phyloP scores from a whole-genome alignment of 2,329 filamentous ascomycete species.

The Penicillium verrucosum region DNA sequence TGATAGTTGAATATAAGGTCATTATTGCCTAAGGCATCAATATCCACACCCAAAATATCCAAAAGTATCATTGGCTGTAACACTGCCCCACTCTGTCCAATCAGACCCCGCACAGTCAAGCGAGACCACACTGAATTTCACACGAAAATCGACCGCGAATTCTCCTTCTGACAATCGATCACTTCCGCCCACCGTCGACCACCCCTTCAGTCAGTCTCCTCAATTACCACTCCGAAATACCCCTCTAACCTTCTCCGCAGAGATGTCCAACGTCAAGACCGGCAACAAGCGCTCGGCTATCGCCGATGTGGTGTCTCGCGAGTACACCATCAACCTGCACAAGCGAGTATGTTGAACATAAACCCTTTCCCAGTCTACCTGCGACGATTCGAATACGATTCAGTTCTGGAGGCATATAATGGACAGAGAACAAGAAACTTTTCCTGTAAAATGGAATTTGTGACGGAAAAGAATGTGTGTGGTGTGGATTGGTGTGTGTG shows the following conservation, averaged over 20 bases:
- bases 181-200: slow-evolving; percentile 40
- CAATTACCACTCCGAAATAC: background rate
- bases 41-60: background rate
- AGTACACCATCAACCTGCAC: slow-evolving; percentile 99
- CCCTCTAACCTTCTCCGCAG: slow-evolving; percentile 37
- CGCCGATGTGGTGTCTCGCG: slow-evolving; percentile 96
- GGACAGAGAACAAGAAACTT: slow-evolving; percentile 35
- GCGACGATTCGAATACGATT: slow-evolving; percentile 24
- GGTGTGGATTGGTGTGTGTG: slow-evolving; percentile 6
- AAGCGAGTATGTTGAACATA: slow-evolving; percentile 77
- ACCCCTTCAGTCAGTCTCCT: slow-evolving; percentile 36
- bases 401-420: slow-evolving; percentile 26
- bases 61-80: background rate
- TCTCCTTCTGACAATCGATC: slow-evolving; percentile 33
- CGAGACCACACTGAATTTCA: slow-evolving; percentile 39
- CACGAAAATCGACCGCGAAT: slow-evolving; percentile 28
- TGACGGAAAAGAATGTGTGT: slow-evolving; percentile 20
- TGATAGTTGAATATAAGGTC: background rate
- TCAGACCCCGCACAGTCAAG: slow-evolving; percentile 30
- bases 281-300: slow-evolving; percentile 91
- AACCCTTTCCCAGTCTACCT: slow-evolving; percentile 15
- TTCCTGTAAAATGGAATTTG: slow-evolving; percentile 21
- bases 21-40: background rate
- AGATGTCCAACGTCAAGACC: slow-evolving; percentile 66
- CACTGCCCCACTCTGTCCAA: slow-evolving; percentile 20